Base-by-base conservation (phyloP, 306 rosid genomes). In the Senna siamea region DNA sequence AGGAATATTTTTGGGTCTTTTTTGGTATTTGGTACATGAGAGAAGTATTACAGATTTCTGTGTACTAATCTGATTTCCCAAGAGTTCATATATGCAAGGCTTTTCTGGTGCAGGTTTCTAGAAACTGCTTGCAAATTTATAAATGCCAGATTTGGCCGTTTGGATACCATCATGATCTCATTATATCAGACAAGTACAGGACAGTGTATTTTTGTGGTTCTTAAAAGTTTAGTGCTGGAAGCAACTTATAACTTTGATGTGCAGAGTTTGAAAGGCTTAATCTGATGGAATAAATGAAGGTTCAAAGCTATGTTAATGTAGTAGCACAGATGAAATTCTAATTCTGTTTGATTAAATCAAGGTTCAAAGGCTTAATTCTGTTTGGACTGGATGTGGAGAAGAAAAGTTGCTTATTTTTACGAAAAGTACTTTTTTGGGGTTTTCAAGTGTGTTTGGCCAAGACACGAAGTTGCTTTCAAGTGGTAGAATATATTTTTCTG, bases 1-100 rank as follows among this genome's bases (percentile, higher is more conserved):
- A 30, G 41, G 46, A 40, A 32, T 75, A 54, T 66, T 79, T 5
- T 37, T 37, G 17, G 48, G 10, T 11, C 28, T 10, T 9, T 60
- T 57, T 79, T 41, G 74, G 43, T 73, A 37, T 64, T 67, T 60
- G 54, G 66, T 58, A 58, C 7, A 43, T 2, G 26, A 69, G 48
- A 54, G 23, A 23, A 47, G 7, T 43, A 20, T 63, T 72, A 38
- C 55, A n/a, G 28, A 23, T 44, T 54, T 54, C 66, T 23, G 1
- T 20, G 44, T 28, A 57, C 18, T 12, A 5, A 19, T 54, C 9
- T 41, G 15, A 53, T 62, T 51, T 2, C 20, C 20, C 5, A 23
- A 11, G 34, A 54, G 5, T 46, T 64, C 46, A 9, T 37, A 60
- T 66, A 20, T 11, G 5, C 53, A 23, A 54, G 61, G 53, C 19